These are phyloP conservation scores for Pyricularia sp. DNA, from an alignment of 2,329 filamentous ascomycete species.

Conservation along the genomic window DNA sequence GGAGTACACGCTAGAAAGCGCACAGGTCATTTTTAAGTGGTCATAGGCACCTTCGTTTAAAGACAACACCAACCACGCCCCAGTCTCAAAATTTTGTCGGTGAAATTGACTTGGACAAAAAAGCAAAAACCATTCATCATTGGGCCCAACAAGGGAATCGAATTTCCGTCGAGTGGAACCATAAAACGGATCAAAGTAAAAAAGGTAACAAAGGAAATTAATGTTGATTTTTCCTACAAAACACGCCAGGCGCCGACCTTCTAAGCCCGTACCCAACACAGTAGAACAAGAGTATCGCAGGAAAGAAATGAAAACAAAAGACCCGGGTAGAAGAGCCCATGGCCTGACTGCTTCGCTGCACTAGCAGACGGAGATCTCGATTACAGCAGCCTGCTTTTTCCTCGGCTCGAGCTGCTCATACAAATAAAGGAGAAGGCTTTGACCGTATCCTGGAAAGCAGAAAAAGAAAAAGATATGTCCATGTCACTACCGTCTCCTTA, in stretches of 20 bases:
- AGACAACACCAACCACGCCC: background rate
- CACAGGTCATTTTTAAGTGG: background rate
- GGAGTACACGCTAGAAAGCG: too few species aligned
- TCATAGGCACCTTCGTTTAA: background rate
- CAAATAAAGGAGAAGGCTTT: constrained; percentile 4
- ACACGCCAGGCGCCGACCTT: constrained; percentile 2
- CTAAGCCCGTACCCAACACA: background rate
- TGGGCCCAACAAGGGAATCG: background rate
- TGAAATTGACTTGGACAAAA: background rate
- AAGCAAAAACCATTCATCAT: background rate
- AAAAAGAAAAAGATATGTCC: background rate
- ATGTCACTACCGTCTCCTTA: background rate
- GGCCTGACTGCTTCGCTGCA: background rate
- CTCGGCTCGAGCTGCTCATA: background rate
- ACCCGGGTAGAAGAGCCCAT: background rate
- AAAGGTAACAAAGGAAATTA: background rate
- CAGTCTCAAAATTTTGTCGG: background rate
- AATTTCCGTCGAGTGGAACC: background rate
- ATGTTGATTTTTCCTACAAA: constrained; percentile 3
- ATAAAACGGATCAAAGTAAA: background rate
- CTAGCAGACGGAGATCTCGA: background rate
- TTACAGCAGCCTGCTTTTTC: background rate
- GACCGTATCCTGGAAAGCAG: constrained; percentile 5
- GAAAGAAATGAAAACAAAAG: background rate
- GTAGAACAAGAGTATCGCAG: background rate